Evolutionary conservation across 1,139 yeast genomes (phyloP), one percentile per base, ranked within the genome.

Genomic region (Hemisphaericaspora xylofermentans): DNA sequence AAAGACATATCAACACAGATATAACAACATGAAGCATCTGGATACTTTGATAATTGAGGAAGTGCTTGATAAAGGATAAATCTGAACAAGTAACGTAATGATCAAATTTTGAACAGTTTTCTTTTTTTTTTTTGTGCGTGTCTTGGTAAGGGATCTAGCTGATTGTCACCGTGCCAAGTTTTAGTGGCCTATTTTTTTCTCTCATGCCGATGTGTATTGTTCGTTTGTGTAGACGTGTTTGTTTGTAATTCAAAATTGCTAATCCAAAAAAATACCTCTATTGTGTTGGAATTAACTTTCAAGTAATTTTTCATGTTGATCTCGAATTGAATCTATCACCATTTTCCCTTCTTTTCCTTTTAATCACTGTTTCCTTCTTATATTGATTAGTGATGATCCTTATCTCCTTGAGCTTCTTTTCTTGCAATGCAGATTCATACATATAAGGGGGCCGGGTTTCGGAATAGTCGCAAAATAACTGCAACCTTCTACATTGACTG

Each of bases 361-460:
- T 46, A 36, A 39, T 34, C 29, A 56, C 50, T 36, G 50, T 56
- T 8, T 46, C 43, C 33, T 54, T 56, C 46, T 64, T 64, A 37
- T 63, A 59, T 17, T 64, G 57, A 36, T 59, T 61, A 2, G 72
- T 71, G 1, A 67, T 57, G 3, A 43, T 50, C 46, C 75, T 72
- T 21, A 82, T 80, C 45, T 77, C 78, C 33, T 67, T 69, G 49
- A 79, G 60, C 56, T 75, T 80, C 39, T 57, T 57, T 29, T 64
- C 62, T 42, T 71, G 77, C 38, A 64, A 52, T 1, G 45, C 46
- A 1, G 67, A 60, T 46, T 71, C 66, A 9, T 54, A 55, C 78
- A 84, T 80, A 55, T 80, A 84, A 12, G 50, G 60, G 0, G 93
- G 93, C 46, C 78, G 67, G 10, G 53, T 61, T 5, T 58, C 60